Base-by-base conservation (phyloP, 2,329 filamentous ascomycete genomes). In the Fusarium sp. region DNA sequence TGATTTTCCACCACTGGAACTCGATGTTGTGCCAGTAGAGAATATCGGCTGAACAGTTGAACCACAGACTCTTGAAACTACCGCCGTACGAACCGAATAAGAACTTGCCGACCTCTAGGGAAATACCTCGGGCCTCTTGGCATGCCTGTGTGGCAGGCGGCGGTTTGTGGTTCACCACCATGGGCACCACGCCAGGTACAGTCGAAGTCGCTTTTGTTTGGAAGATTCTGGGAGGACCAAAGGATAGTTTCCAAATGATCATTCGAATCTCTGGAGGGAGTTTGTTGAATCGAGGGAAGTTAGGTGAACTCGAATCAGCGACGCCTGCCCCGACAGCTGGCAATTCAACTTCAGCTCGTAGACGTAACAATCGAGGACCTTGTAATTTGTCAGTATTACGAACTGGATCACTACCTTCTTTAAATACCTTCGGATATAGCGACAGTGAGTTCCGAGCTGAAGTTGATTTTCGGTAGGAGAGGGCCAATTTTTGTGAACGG, bases 101-200 rank as follows among this genome's bases (percentile, higher is more conserved):
- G 18, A 53, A 63, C 6, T 6, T 17, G 7, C 54, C 54, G 15
- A 44, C 10, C 8, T 24, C 11, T 6, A 28, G 10, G 7, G 42
- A 36, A 7, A 51, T 10, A 3, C 20, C 8, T 7, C 54, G 46
- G 14, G 54, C 59, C 33, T 63, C 59, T 42, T 38, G 48, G 33
- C 46, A 63, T 5, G 59, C 9, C 24, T 58, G 48, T 6, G 11
- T 58, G 13, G 59, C 50, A 14, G 54, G 34, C 3, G 59, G 59
- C 13, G 59, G 59, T 17, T 63, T 58, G 42, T 63, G 59, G 17
- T 48, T 39, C 11, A 53, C 28, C 3, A 42, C 42, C 54, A 63
- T 53, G 15, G 59, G 48, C 10, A 63, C 17, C 13, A 36, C 15
- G 6, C 28, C 36, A 33, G 40, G 7, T 5, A 28, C 9, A 5